Evolutionary conservation across 2,329 filamentous ascomycete species (phyloP), one percentile per base, ranked within the genome.

Genomic region (Fusarium fujikuroi): DNA sequence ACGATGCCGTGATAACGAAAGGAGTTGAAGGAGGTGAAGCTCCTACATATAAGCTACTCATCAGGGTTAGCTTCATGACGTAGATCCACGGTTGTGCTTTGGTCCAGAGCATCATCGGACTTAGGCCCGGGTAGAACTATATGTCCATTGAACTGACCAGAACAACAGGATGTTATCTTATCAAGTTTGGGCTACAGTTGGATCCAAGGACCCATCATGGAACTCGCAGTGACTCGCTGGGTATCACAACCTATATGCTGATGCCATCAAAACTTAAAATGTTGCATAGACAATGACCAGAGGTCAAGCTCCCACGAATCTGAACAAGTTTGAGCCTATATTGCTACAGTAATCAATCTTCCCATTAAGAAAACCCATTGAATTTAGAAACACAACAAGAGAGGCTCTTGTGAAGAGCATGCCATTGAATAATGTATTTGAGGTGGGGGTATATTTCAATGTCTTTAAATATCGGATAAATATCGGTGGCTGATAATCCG

Each of bases 391-490:
- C 2, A 36, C 7, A 34, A 11, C 19, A 30, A 34, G 18, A 25
- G 23, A 18, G 11, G n/a, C 28, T 34, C n/a, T 36, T 14, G 21
- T 8, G 14, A 58, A 30, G 23, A 28, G 36, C 10, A 14, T 25
- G 14, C 10, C 23, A 15, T 53, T 10, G 3, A 63, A 16, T 14
- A 57, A 59, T 49, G 43, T 37, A 39, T 58, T 25, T 25, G 25
- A 42, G 28, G 37, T 64, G 53, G 39, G 25, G 44, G 44, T 25
- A 44, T 23, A 46, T 66, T 36, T 39, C 47, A n/a, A n/a, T 54
- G 23, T 28, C 28, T 21, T 49, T 34, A 23, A 42, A 36, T 23
- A 25, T 43, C 76, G 76, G 76, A 50, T 78, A 77, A 77, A 75
- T 40, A n/a, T 65, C 76, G 76, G 76, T 53, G 36, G 39, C n/a